Evolutionary conservation across 176 grass and related monocot genomes (phyloP), one percentile per base, ranked within the genome.

Genomic region (Triticum timopheevii): DNA sequence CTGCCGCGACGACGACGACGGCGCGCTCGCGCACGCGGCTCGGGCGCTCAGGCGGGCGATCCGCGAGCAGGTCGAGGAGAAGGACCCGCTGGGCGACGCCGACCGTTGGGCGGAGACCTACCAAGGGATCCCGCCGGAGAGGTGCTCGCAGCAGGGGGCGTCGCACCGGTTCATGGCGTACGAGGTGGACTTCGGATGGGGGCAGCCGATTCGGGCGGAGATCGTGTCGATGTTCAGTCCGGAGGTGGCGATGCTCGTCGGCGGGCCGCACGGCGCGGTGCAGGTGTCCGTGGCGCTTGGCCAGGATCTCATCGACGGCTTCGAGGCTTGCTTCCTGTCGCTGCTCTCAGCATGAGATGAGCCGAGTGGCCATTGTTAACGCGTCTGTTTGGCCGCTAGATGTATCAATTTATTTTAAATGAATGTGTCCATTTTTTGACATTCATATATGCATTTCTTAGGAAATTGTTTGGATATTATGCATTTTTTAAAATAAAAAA

Each of bases 141-240:
- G 71, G 66, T 0, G 56, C 0, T 19, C 89, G 22, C 30, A 2
- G 19, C 30, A 84, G 4, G 92, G 82, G 0, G 61, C 84, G 13
- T 96, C 89, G 2, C 36, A 88, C 44, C 71, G 81, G 27, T 92
- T 92, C 67, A 80, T 42, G 62, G 89, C 83, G 39, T 93, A 92
- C 65, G 82, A 90, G 59, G 49, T 77, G 4, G 85, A 96, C 27
- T 96, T 92, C 16, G 85, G 94, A 20, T 90, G 89, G 82, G 94
- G 92, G 8, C 59, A 22, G 63, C 94, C 92, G 13, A 61, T 16
- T 17, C 49, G 87, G 13, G 87, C 84, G 19, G 94, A 94, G 79
- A 50, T 97, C 3, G 61, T 72, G 12, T 70, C 94, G 2, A 62
- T 80, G 39, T 65, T 6, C 24, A 38, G 10, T 7, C 1, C 28